Evolutionary conservation across 129 eudicot genomes (phyloP), one percentile per base, ranked within the genome.

Genomic region (Centaurea solstitialis): DNA sequence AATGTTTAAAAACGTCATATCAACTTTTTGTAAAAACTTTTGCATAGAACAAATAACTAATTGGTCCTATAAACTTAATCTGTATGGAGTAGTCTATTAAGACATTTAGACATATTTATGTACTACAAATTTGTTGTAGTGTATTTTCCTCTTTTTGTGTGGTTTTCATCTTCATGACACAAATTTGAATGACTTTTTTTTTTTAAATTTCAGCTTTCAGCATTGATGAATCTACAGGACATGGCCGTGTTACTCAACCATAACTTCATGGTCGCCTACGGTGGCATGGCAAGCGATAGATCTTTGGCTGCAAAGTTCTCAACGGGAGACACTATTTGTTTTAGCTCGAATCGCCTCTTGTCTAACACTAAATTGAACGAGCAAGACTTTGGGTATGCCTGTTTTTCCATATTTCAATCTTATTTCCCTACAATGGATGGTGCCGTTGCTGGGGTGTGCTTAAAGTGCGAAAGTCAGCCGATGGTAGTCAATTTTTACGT

Each of bases 261-360:
- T 57, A 59, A 84, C 88, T 92, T 87, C 86, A 86, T 89, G 75
- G 86, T 81, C 2, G 81, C 88, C 2, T 85, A 86, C n/a, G 91
- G 88, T 68, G 97, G 94, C 41, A 87, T 86, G 80, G 83, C 94
- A 11, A 88, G 82, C 78, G 88, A 88, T 17, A 89, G 92, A 12
- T 84, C 86, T 6, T 84, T 86, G 17, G 85, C 91, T 2, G 92
- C 97, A 68, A 90, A 80, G 76, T 92, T 92, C 71, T 87, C 83
- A 85, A 88, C 86, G 0, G 97, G 97, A 3, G 97, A 92, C 87
- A 85, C 80, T n/a, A 37, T 92, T 22, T 84, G 86, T 64, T 43
- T 92, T 23, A 80, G 77, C 68, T 68, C 85, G 12, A 79, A 83
- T 23, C 75, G 59, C 76, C 85, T 88, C 8, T 76, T 85, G 5